Evolutionary conservation across 768 basidiomycete species (phyloP).

Genomic region (Hygrophoropsis aurantiaca): DNA sequence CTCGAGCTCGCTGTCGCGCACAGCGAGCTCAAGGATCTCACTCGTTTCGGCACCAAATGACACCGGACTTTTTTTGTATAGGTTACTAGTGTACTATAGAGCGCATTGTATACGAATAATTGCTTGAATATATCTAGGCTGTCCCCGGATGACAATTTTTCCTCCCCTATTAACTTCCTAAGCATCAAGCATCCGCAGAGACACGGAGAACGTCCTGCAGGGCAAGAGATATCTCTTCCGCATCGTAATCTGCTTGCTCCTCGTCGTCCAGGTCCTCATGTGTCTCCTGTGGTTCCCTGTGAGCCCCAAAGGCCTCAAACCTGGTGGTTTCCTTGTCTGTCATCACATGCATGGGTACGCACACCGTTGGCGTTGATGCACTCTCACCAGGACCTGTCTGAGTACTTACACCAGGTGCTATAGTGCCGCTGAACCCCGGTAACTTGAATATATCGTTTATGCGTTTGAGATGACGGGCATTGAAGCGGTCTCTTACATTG

Average conservation of each 20-base stretch:
- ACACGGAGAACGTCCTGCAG: neutral
- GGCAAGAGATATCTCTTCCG: neutral
- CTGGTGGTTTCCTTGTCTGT: too few species aligned
- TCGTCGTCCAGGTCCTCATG: neutral
- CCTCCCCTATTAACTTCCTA: too few species aligned
- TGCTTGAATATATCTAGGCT: too few species aligned
- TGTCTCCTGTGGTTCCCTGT: neutral
- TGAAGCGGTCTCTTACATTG: conserved; percentile 7
- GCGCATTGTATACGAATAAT: too few species aligned
- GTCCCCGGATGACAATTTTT: too few species aligned
- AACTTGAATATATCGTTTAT: conserved; percentile 7
- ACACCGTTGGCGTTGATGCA: neutral
- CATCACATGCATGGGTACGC: neutral
- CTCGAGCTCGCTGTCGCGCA: too few species aligned
- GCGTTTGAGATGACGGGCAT: conserved; percentile 2
- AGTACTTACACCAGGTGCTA: neutral
- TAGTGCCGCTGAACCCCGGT: conserved; percentile 6
- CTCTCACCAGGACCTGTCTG: neutral
- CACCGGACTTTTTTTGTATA: too few species aligned
- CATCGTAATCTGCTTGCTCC: neutral
- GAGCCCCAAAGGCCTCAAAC: fast-evolving
- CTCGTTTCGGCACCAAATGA: neutral
- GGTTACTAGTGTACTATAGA: too few species aligned
- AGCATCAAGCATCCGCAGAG: neutral
- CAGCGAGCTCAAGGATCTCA: too few species aligned